Conservation (phyloP, 1,284 basidiomycete species). For the Ustilago tritici region DNA sequence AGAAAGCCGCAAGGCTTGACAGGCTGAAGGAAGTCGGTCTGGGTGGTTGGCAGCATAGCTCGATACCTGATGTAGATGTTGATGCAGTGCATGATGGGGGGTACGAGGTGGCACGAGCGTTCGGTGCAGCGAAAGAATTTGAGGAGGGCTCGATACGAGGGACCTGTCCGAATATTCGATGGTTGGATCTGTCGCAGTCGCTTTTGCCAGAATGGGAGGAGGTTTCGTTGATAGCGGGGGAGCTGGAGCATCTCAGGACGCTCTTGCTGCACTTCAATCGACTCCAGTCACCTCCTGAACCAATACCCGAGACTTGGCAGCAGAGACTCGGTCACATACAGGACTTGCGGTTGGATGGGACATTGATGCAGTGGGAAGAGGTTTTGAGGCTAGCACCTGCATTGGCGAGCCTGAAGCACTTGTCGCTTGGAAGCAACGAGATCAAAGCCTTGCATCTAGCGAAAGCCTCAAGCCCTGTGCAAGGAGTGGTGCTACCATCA, state of each 20-base stretch:
- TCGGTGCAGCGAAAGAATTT: constrained; percentile 72
- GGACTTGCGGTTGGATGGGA: constrained; percentile 82
- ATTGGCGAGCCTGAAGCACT: constrained; percentile 76
- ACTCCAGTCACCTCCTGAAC: constrained; percentile 62
- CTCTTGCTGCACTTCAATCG: constrained; percentile 74
- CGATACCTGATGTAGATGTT: constrained; percentile 10
- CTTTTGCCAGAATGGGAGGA: constrained; percentile 80
- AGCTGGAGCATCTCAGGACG: constrained; percentile 77
- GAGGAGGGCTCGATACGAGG: constrained; percentile 74
- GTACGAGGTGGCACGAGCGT: constrained; percentile 72
- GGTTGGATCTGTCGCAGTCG: constrained; percentile 84
- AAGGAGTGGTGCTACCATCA: constrained; percentile 32
- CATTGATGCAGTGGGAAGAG: constrained; percentile 79
- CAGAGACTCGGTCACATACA: constrained; percentile 75
- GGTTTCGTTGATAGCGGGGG: constrained; percentile 77
- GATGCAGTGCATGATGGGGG: constrained; percentile 52
- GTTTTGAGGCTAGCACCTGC: constrained; percentile 71
- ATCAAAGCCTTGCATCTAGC: constrained; percentile 67
- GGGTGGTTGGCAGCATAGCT: constrained; percentile 71
- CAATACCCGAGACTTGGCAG: constrained; percentile 39
- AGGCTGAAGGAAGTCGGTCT: constrained; percentile 82
- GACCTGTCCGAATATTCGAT: constrained; percentile 79
- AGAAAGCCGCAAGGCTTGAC: constrained; percentile 78
- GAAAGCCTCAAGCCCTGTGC: background rate
- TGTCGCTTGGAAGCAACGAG: constrained; percentile 84